These are phyloP conservation scores for Blepharisma japonicum DNA, from an alignment of 73 alveolate species.

Conservation along the genomic window DNA sequence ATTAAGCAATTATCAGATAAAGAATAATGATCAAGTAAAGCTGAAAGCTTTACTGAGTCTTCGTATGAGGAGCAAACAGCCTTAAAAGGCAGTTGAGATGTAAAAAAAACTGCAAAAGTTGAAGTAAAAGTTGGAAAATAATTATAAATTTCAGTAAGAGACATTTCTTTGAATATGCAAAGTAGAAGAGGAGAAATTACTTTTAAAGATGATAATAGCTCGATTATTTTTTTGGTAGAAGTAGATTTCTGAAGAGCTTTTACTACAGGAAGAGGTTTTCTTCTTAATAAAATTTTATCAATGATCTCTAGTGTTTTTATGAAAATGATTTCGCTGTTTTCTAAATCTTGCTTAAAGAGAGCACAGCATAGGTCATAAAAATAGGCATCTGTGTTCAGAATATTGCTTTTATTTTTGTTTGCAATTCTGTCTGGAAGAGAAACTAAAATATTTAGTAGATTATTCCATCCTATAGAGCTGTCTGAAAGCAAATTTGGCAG, in stretches of 20 bases:
- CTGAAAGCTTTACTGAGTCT: background rate
- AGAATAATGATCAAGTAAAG: background rate
- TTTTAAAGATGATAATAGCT: background rate
- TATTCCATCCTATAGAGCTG: background rate
- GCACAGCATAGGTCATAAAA: background rate
- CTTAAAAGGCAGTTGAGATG: constrained; percentile 9
- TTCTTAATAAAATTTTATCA: background rate
- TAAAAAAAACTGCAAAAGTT: background rate
- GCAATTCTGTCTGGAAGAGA: background rate
- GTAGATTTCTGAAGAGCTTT: background rate
- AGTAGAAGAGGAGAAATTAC: background rate
- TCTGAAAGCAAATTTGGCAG: no score
- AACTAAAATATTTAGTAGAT: background rate
- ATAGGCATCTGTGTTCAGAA: background rate
- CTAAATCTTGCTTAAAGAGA: background rate
- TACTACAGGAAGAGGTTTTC: background rate
- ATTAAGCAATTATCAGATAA: background rate
- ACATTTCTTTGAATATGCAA: background rate
- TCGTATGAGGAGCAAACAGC: background rate
- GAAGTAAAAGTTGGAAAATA: background rate
- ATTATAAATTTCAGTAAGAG: background rate
- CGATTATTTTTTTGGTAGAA: background rate
- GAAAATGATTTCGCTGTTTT: background rate
- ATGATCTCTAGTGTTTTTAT: background rate
- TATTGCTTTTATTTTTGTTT: background rate